A percentile compares a stretch with the other conserved stretches of the same genome.
These are phyloP conservation scores for Penicillium cataractarum DNA, from an alignment of 495 filamentous ascomycete species.

Conservation along the genomic window DNA sequence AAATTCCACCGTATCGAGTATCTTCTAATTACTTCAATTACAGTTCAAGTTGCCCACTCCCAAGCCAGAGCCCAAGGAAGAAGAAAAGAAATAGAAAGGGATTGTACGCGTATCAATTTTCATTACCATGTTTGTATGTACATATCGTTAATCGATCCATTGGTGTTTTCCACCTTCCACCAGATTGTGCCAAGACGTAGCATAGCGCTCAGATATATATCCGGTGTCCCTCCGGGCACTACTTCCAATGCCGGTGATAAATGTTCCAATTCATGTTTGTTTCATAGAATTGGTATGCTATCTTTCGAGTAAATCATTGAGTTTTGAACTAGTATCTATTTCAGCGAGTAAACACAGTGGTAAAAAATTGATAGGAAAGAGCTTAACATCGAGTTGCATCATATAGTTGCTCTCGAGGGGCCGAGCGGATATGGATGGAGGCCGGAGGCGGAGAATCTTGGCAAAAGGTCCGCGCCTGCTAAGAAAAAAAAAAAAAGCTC, in stretches of 20 bases:
- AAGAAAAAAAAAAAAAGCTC: slow-evolving; percentile 30
- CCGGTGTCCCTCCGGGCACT: neutral
- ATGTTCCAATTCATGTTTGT: too few species aligned
- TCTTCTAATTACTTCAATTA: slow-evolving; percentile 17
- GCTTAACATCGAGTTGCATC: neutral
- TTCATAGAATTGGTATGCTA: too few species aligned
- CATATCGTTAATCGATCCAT: slow-evolving; percentile 48
- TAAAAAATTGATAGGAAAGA: too few species aligned
- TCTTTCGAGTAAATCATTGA: too few species aligned
- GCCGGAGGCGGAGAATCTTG: slow-evolving; percentile 26
- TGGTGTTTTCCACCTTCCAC: neutral
- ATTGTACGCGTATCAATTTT: slow-evolving; percentile 46
- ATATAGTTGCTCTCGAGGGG: too few species aligned
- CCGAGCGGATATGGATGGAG: too few species aligned
- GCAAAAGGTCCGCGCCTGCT: slow-evolving; percentile 27
- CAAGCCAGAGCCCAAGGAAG: slow-evolving; percentile 82
- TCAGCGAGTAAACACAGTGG: too few species aligned
- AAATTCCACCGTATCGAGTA: neutral
- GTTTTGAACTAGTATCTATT: too few species aligned
- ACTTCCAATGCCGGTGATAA: too few species aligned
- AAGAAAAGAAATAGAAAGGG: slow-evolving; percentile 83
- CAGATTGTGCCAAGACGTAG: neutral
- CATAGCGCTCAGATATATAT: neutral
- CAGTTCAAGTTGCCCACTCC: slow-evolving; percentile 92
- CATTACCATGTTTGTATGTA: slow-evolving; percentile 48